These are phyloP conservation scores for Pythium dissimile DNA, from an alignment of 352 stramenopile species.

Conservation along the genomic window DNA sequence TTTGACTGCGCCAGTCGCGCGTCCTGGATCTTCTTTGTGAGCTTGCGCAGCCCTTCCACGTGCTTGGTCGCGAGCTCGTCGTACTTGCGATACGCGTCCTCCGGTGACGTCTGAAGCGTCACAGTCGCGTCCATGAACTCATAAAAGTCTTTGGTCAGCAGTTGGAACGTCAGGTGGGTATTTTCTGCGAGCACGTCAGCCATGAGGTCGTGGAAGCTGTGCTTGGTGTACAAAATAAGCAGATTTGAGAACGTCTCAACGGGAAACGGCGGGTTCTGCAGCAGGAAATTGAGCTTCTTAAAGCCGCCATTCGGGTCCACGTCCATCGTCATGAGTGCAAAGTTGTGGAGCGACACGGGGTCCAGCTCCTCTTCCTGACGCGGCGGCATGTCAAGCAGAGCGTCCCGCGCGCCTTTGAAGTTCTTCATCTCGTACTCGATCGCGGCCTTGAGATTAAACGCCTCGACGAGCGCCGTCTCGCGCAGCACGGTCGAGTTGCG, in stretches of 20 bases:
- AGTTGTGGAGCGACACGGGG: slow-evolving; percentile 85
- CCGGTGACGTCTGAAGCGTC: slow-evolving; percentile 91
- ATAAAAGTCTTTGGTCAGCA: slow-evolving; percentile 93
- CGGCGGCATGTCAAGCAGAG: slow-evolving; percentile 92
- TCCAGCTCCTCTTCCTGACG: slow-evolving; percentile 92
- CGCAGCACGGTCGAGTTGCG: slow-evolving; percentile 91
- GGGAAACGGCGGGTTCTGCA: slow-evolving; percentile 92
- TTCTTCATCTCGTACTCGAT: slow-evolving; percentile 96
- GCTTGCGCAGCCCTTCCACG: slow-evolving; percentile 90
- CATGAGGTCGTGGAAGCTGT: slow-evolving; percentile 94
- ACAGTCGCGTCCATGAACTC: slow-evolving; percentile 95
- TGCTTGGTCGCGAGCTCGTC: slow-evolving; percentile 92
- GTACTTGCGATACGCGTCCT: slow-evolving; percentile 93
- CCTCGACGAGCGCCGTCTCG: slow-evolving; percentile 92
- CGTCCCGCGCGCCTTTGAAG: slow-evolving; percentile 76
- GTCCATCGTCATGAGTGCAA: slow-evolving; percentile 94
- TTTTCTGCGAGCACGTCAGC: slow-evolving; percentile 95
- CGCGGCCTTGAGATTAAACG: slow-evolving; percentile 94
- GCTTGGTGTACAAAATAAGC: slow-evolving; percentile 93
- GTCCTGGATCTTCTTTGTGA: slow-evolving; percentile 95
- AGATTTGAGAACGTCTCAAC: slow-evolving; percentile 96
- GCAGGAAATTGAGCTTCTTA: slow-evolving; percentile 95
- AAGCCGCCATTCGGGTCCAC: slow-evolving; percentile 91
- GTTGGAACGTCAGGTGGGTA: slow-evolving; percentile 90
- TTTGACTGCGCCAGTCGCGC: slow-evolving; percentile 88